Evolutionary conservation across 2,329 filamentous ascomycete genomes (phyloP), one percentile per base, ranked within the genome.

Genomic region (Phialocephala sp.): DNA sequence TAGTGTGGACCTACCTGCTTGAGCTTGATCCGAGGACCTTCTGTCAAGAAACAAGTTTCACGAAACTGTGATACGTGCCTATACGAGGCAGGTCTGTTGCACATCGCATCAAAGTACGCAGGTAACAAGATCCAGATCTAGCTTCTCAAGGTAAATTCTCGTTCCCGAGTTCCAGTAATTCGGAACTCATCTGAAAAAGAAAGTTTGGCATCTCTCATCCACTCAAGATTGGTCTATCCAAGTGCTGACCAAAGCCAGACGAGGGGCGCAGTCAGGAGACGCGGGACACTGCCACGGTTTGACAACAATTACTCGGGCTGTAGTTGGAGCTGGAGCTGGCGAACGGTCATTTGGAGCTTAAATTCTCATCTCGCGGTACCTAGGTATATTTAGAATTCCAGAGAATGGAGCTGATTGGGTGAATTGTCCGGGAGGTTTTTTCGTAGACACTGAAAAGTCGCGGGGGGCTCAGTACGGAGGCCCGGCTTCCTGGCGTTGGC

Each of bases 91-190:
- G n/a, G 14, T 32, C 35, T 47, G 41, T 60, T 60, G 59, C 59
- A 60, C 41, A 24, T 60, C 43, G 59, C 43, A 52, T 59, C 57
- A 9, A 27, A 59, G 32, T 59, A 47, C 37, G 37, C 22, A 59
- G 57, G 57, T 32, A 27, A n/a, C 52, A 50, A 50, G 18, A n/a
- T 8, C 11, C 45, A 9, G n/a, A 24, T 50, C 37, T 41, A 18
- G 37, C 11, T 41, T 41, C 22, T 8, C 45, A 50, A 24, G 18
- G 11, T 14, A 3, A 22, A 6, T 6, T 6, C 22, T 11, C 43
- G 8, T 1, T 14, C n/a, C 9, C 45, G 12, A n/a, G n/a, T n/a
- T 22, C 11, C 45, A 11, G 11, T n/a, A 22, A 3, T 8, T 50
- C n/a, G 2, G n/a, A 50, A 22, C 5, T 22, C 12, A 11, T 20